phyloP scores from a whole-genome alignment of 129 eudicot species.

The Oenanthe sinensis region DNA sequence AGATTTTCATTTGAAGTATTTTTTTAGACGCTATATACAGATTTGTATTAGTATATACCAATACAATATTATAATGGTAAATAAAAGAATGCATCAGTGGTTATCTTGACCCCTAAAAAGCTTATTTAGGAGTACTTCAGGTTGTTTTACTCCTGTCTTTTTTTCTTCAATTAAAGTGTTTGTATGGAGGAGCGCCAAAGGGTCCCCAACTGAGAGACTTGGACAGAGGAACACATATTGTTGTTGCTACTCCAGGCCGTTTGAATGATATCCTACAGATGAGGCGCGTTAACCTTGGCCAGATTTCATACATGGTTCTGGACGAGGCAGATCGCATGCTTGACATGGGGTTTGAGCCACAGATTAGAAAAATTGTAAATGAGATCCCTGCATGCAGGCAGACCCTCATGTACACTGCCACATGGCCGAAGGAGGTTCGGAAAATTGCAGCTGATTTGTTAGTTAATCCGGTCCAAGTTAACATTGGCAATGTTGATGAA shows the following conservation, averaged over 20 bases:
- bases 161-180: conserved; percentile 44
- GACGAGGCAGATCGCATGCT: conserved; percentile 98
- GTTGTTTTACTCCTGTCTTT: background rate
- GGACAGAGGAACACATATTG: conserved; percentile 71
- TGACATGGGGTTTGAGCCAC: conserved; percentile 99
- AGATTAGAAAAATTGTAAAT: conserved; percentile 80
- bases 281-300: conserved; percentile 70
- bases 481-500: conserved; percentile 84
- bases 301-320: conserved; percentile 79
- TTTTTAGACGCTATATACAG: background rate
- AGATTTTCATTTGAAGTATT: no score
- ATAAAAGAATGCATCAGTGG: background rate
- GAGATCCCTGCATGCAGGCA: conserved; percentile 76
- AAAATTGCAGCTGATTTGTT: conserved; percentile 87
- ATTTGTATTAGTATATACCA: background rate
- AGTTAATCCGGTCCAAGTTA: conserved; percentile 81
- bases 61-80: background rate
- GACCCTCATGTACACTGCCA: conserved; percentile 97
- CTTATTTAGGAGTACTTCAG: background rate
- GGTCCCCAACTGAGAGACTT: conserved; percentile 86
- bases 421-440: conserved; percentile 98
- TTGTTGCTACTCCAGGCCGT: conserved; percentile 98
- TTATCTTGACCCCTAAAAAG: background rate
- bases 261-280: conserved; percentile 89
- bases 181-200: conserved; percentile 98